A percentile compares a stretch with the other conserved stretches of the same genome.
phyloP scores from a whole-genome alignment of 495 filamentous ascomycete genomes.

The Hyaloscypha finlandica region DNA sequence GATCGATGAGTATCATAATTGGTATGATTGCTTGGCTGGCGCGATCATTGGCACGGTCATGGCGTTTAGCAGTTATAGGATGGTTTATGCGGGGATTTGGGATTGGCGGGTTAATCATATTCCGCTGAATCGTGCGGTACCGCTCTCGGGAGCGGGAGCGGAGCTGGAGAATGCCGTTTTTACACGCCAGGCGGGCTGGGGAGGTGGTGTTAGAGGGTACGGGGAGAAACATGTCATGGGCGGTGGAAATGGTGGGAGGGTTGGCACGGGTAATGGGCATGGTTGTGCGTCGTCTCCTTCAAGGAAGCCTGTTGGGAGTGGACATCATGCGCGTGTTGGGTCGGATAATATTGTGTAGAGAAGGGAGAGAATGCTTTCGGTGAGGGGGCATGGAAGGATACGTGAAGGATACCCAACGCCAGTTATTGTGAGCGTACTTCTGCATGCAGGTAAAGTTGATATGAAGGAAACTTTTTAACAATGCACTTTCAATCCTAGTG shows the following conservation, averaged over 20 bases:
- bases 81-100: slow-evolving; percentile 59
- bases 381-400: too few relatives aligned
- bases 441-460: too few relatives aligned
- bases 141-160: slow-evolving; percentile 34
- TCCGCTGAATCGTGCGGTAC: slow-evolving; percentile 42
- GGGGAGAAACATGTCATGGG: neutral
- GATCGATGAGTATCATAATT: slow-evolving; percentile 63
- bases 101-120: slow-evolving; percentile 53
- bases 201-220: slow-evolving; percentile 17
- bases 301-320: slow-evolving; percentile 2
- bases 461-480: too few relatives aligned
- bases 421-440: too few relatives aligned
- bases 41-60: slow-evolving; percentile 57
- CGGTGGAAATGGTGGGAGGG: neutral
- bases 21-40: slow-evolving; percentile 61
- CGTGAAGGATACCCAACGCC: too few relatives aligned
- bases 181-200: slow-evolving; percentile 51
- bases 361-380: too few relatives aligned
- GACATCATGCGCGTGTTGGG: slow-evolving; percentile 1
- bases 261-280: slow-evolving; percentile 11
- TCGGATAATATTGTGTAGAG: slow-evolving; percentile 7
- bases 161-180: slow-evolving; percentile 45
- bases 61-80: slow-evolving; percentile 58
- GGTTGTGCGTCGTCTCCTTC: neutral
- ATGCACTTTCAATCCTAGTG: too few relatives aligned